phyloP scores from a whole-genome alignment of 306 rosid species.

The Pueraria montana region DNA sequence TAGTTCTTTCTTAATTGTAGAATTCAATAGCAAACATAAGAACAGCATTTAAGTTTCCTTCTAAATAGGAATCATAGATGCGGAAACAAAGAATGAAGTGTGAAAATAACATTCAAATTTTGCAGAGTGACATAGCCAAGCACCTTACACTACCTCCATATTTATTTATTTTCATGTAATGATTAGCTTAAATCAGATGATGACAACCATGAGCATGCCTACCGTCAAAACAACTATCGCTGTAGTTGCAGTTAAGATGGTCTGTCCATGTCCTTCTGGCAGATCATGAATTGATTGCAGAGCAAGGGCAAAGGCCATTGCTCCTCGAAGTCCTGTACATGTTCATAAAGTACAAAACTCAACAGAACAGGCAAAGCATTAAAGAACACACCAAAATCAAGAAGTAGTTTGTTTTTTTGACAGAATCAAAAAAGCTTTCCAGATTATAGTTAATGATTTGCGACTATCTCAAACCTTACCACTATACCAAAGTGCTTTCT shows the following conservation, averaged over 20 bases:
- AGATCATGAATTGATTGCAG: conserved; percentile 86
- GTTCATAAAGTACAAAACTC: conserved; percentile 21
- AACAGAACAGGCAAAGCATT: conserved; percentile 1
- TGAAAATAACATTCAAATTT: conserved; percentile 6
- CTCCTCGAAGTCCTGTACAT: conserved; percentile 85
- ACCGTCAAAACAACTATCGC: conserved; percentile 87
- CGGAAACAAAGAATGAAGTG: not conserved
- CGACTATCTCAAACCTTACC: conserved; percentile 55
- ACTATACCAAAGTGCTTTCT: conserved; percentile 87
- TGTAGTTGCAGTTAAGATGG: conserved; percentile 84
- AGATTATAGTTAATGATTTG: conserved; percentile 18
- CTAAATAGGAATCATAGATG: conserved; percentile 7
- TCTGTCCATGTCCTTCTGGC: conserved; percentile 91
- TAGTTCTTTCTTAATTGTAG: not conserved
- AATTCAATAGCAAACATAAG: conserved; percentile 3
- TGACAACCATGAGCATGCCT: conserved; percentile 42
- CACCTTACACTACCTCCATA: not conserved
- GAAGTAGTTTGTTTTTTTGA: not conserved
- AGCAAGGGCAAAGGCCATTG: conserved; percentile 93
- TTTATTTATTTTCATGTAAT: not conserved
- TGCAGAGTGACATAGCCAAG: not conserved
- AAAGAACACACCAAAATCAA: conserved; percentile 9
- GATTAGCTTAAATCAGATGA: conserved; percentile 27
- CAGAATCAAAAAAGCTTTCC: not conserved
- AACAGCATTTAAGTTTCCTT: not conserved